Base-by-base conservation (phyloP, 2,329 filamentous ascomycete species). In the Colletotrichum gigasporum region DNA sequence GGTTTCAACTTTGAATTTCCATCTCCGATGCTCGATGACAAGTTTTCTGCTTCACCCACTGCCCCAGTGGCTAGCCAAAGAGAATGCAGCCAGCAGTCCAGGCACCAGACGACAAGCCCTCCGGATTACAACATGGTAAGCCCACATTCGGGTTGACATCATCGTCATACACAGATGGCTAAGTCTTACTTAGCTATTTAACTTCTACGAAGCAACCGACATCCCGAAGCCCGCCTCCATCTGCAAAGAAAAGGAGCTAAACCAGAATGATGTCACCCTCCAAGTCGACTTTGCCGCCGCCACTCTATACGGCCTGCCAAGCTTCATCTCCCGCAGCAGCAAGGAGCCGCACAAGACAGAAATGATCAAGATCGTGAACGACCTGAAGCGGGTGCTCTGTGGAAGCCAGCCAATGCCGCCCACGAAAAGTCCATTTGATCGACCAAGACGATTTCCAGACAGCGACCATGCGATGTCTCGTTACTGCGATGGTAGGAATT, bases 351-450 rank as follows among this genome's bases (percentile, higher is more conserved):
- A 48, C 4, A 26, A 34, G 10, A 30, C 28, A 8, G 34, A 64
- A 16, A 61, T 51, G 12, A 48, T 42, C 34, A 54, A 54, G 3
- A 61, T 60, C n/a, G 61, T 64, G 5, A 44, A 64, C n/a, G 61
- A 42, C 2, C 55, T 64, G 2, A 58, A 51, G n/a, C 42, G 47
- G 12, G 41, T 42, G 4, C 48, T 64, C 2, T 61, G 55, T 12
- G 61, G 41, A 4, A 42, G 26, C 11, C 3, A 10, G 5, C 18
- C 24, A 8, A n/a, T 39, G 11, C 16, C 20, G 1, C 18, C 18
- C 5, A 16, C 3, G 12, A 47, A 24, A 9, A n/a, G 14, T 3
- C 5, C 11, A 4, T 26, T 22, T 2, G 55, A 61, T 20, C 16
- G 10, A 2, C 22, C 35, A 3, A 37, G 8, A 7, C 11, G n/a